Conservation (phyloP, 768 basidiomycete genomes). For the Lactarius evosmus region DNA sequence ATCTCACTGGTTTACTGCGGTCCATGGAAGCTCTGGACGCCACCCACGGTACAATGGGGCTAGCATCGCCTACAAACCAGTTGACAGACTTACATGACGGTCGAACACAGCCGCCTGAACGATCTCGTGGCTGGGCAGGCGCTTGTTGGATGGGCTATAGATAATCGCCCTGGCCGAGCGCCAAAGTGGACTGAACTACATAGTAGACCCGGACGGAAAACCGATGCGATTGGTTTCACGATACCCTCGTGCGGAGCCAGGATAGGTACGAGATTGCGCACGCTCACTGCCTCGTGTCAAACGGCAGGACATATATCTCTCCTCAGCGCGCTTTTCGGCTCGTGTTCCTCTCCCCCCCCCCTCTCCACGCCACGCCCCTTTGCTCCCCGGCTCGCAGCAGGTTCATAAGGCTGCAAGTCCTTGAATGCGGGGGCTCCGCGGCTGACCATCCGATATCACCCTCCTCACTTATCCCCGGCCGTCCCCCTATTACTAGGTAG, state of each 20-base stretch:
- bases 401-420: slow-evolving; percentile 28
- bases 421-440: slow-evolving; percentile 25
- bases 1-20: not conserved
- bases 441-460: slow-evolving; percentile 19
- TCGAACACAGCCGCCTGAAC: slow-evolving; percentile 10
- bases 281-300: slow-evolving; percentile 26
- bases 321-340: not conserved
- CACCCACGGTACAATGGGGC: not conserved
- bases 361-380: slow-evolving; percentile 14
- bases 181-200: slow-evolving; percentile 24
- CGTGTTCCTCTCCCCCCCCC: slow-evolving; percentile 6
- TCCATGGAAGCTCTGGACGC: not conserved
- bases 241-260: slow-evolving; percentile 15
- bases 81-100: not conserved
- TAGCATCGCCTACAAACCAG: not conserved
- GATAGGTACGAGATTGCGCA: slow-evolving; percentile 25
- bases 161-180: slow-evolving; percentile 18
- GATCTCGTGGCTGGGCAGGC: slow-evolving; percentile 9
- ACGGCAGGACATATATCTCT: slow-evolving; percentile 27
- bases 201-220: slow-evolving; percentile 10
- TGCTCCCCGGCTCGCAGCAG: slow-evolving; percentile 16
- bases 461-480: slow-evolving; percentile 2
- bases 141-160: not conserved
- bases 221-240: slow-evolving; percentile 18
- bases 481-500: slow-evolving; percentile 14